Evolutionary conservation across 805 yeast genomes (phyloP), one percentile per base, ranked within the genome.

Genomic region (Candida takata): DNA sequence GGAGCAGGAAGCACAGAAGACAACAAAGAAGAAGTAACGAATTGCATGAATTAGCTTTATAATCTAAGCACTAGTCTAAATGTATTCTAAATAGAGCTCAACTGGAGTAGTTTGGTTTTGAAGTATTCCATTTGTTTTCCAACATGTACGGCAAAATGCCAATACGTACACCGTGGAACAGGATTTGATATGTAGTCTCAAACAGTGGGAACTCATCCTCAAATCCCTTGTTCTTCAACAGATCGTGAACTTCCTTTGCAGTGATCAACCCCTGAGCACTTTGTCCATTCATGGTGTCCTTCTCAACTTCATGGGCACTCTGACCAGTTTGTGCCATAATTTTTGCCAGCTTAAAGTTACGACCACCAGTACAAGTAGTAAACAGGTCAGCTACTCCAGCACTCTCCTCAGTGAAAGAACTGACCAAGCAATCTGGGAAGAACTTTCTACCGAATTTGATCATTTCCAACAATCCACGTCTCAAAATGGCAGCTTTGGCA

Each of bases 341-440:
- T 46, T 71, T 75, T 36, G 90, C 96, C 41, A 90, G 90, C 58
- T 79, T 77, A 53, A 84, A 92, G 65, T 88, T 90, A 67, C 97
- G 77, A 52, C 97, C 97, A 52, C 95, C 96, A 12, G 92, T 75
- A 64, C 97, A 88, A 12, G 97, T 86, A 34, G 97, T 90, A 62
- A 88, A 88, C 52, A 88, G 71, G 60, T 88, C 97, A 23, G 97
- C 97, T 35, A 90, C 97, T 62, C 97, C 97, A 13, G 95, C 95
- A 44, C 84, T 72, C 65, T 90, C 97, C 58, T 79, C 80, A 42
- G 94, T 83, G 61, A 86, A 86, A n/a, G 97, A 88, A 40, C 77
- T 69, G 21, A 83, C 73, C 42, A 74, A 64, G 48, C 84, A 77
- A 41, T 69, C 71, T 15, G 79, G 86, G 77, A 74, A 88, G 64